Percentiles rank a stretch among this genome's conserved stretches.
phyloP scores from a whole-genome alignment of 306 rosid species.

The Dalbergia cochinchinensis region DNA sequence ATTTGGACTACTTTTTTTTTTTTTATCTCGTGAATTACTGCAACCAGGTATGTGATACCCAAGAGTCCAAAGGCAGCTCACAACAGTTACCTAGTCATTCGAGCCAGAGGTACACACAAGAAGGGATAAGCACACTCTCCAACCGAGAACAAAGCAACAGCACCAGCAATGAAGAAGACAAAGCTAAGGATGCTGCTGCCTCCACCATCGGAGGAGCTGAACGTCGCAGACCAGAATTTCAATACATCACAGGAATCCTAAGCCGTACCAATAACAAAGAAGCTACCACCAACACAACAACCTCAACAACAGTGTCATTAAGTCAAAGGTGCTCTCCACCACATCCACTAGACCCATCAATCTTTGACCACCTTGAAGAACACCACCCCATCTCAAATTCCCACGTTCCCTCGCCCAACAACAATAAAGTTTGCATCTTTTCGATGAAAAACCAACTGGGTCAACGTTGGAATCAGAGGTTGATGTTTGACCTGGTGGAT shows the following conservation, averaged over 20 bases:
- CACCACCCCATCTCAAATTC: background rate
- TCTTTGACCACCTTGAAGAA: conserved; percentile 71
- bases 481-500: conserved; percentile 68
- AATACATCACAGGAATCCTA: conserved; percentile 63
- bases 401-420: background rate
- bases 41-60: conserved; percentile 50
- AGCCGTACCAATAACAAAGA: conserved; percentile 49
- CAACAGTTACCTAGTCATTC: conserved; percentile 72
- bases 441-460: conserved; percentile 37
- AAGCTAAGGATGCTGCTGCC: conserved; percentile 42
- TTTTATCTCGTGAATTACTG: background rate
- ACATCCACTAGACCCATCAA: conserved; percentile 69
- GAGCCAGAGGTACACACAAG: conserved; percentile 68
- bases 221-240: conserved; percentile 52
- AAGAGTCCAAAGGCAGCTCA: conserved; percentile 57
- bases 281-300: conserved; percentile 14
- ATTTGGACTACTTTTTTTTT: background rate
- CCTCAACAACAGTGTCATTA: background rate
- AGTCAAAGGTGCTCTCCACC: conserved; percentile 56
- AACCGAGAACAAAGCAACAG: conserved; percentile 44
- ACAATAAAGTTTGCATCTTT: conserved; percentile 33
- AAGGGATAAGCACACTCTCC: conserved; percentile 53
- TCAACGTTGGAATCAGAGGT: conserved; percentile 57
- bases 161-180: conserved; percentile 48
- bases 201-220: conserved; percentile 41